These are phyloP conservation scores for Neobulgaria alba DNA, from an alignment of 2,329 filamentous ascomycete species.

Conservation along the genomic window DNA sequence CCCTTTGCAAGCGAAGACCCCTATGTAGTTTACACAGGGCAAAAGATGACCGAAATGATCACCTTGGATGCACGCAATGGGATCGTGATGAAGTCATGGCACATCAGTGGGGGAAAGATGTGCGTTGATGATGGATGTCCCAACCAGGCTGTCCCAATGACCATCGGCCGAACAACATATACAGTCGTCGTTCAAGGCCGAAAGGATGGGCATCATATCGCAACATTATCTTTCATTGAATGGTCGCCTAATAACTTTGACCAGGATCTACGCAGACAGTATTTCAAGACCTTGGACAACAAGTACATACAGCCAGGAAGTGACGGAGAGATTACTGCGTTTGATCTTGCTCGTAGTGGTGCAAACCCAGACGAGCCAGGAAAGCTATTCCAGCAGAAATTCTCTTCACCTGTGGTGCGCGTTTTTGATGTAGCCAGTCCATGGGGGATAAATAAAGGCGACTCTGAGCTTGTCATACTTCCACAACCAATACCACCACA, in stretches of 20 bases:
- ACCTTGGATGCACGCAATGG: constrained; percentile 84
- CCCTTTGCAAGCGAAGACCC: constrained; percentile 69
- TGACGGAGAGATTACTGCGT: constrained; percentile 75
- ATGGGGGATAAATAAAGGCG: constrained; percentile 53
- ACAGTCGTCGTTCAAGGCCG: constrained; percentile 75
- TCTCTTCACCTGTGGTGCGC: constrained; percentile 70
- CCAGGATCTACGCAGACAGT: constrained; percentile 76
- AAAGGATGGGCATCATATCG: constrained; percentile 66
- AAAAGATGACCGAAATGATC: constrained; percentile 84
- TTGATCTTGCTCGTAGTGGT: constrained; percentile 49
- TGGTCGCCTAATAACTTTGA: constrained; percentile 93
- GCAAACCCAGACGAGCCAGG: constrained; percentile 23
- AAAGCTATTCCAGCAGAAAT: constrained; percentile 55
- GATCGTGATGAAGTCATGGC: constrained; percentile 74
- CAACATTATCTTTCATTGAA: constrained; percentile 85
- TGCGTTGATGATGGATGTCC: constrained; percentile 50
- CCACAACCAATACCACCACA: constrained; percentile 70
- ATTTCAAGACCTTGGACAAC: constrained; percentile 57
- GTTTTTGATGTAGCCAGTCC: constrained; percentile 85
- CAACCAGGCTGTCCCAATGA: constrained; percentile 63
- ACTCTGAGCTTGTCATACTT: constrained; percentile 72
- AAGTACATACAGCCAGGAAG: constrained; percentile 83
- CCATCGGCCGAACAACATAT: constrained; percentile 82
- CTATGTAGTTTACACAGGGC: constrained; percentile 78
- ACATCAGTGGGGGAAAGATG: constrained; percentile 67